Base-by-base conservation (phyloP, 139 green algal genomes). In the Zygnema cylindricum region DNA sequence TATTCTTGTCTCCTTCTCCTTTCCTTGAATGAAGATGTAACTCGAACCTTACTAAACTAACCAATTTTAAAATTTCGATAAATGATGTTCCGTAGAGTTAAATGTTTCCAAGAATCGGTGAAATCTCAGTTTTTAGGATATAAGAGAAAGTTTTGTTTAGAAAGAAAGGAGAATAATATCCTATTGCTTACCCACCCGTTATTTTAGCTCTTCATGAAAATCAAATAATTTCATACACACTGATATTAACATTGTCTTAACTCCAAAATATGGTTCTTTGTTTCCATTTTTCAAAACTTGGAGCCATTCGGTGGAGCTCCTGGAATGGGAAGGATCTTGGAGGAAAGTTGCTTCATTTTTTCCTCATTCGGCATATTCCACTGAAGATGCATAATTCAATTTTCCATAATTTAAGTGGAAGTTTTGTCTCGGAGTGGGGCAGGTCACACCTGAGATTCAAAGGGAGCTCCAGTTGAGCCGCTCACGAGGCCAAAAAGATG, bases 111-210 rank as follows among this genome's bases (percentile, higher is more conserved):
- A 7, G 3, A 85, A 55, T 22, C 2, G 41, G 33, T 7, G 35
- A 42, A 76, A 11, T 79, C 55, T n/a, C n/a, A n/a, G n/a, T n/a
- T n/a, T n/a, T n/a, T n/a, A n/a, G n/a, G n/a, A 57, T 32, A n/a
- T 23, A 79, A 23, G 33, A 2, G 21, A 39, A 41, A 16, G 39
- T 49, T 82, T 43, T 38, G 33, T 88, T 88, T 39, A 73, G 75
- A 38, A 89, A 23, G 39, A 57, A 95, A 41, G 94, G 97, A 0
- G 97, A 99, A 93, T 90, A 99, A 42, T 93, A 98, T n/a, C n/a
- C n/a, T n/a, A n/a, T n/a, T n/a, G n/a, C n/a, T n/a, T n/a, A n/a
- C n/a, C n/a, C n/a, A n/a, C n/a, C n/a, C n/a, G n/a, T n/a, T n/a
- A n/a, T n/a, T n/a, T n/a, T n/a, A n/a, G n/a, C n/a, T n/a, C n/a